Evolutionary conservation across 192 early-diverging fungal genomes (phyloP).

Genomic region (Coemansia sp.): DNA sequence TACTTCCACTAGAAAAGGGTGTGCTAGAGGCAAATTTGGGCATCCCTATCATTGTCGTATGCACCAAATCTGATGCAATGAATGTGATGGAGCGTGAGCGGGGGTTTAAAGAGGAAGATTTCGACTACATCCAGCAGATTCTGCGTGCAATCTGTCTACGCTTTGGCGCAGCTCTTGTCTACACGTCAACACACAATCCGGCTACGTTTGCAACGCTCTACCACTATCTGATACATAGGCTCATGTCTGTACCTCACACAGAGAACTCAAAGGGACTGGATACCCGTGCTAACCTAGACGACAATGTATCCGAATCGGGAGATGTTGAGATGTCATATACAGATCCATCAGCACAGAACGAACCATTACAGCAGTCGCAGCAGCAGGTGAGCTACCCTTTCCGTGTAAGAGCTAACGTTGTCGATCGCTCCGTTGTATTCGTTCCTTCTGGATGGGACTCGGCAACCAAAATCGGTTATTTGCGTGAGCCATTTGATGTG

Average conservation of each 20-base stretch:
- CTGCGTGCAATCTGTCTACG: conserved; percentile 87
- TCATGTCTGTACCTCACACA: conserved; percentile 38
- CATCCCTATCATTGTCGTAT: conserved; percentile 86
- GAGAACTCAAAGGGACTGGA: conserved; percentile 11
- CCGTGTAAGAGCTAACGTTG: conserved; percentile 68
- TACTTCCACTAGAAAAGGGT: conserved; percentile 73
- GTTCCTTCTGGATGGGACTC: conserved; percentile 26
- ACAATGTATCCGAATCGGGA: conserved; percentile 7
- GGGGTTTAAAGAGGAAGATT: conserved; percentile 86
- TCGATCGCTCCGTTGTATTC: conserved; percentile 84
- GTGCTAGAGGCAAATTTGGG: conserved; percentile 83
- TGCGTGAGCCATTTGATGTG: conserved; percentile 74
- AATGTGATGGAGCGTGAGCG: conserved; percentile 72
- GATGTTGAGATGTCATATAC: not conserved
- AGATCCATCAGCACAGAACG: conserved; percentile 3
- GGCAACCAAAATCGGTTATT: conserved; percentile 72
- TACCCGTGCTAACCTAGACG: conserved; percentile 14
- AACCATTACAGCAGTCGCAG: conserved; percentile 11
- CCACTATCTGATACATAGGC: conserved; percentile 76
- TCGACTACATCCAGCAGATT: conserved; percentile 94
- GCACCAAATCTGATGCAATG: conserved; percentile 76
- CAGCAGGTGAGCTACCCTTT: conserved; percentile 33
- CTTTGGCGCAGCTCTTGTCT: conserved; percentile 87
- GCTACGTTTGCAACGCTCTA: conserved; percentile 74
- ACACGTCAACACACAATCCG: conserved; percentile 79